These are phyloP conservation scores for Pestalotiopsis sp. DNA, from an alignment of 2,329 filamentous ascomycete genomes.

Conservation along the genomic window DNA sequence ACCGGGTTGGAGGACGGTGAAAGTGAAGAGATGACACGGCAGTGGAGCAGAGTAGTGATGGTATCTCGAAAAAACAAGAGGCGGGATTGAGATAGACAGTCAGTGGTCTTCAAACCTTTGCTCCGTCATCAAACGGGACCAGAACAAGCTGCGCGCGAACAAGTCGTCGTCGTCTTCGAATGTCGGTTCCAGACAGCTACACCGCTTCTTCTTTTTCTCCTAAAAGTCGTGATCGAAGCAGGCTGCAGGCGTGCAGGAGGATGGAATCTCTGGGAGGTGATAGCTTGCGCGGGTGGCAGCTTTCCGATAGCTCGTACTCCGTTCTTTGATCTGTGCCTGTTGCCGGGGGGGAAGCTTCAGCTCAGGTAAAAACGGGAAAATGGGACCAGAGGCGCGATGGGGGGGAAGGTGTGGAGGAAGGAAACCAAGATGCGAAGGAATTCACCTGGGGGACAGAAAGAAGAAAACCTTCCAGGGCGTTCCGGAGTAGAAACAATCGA, in stretches of 20 bases:
- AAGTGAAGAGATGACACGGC: slow-evolving; percentile 14
- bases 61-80: slow-evolving; percentile 25
- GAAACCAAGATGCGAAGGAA: neutral
- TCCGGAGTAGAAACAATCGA: neutral
- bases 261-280: neutral
- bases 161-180: neutral
- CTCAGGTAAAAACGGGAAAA: neutral
- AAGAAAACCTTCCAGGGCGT: neutral
- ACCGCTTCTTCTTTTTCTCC: neutral
- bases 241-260: slow-evolving; percentile 4
- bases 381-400: neutral
- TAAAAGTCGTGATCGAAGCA: neutral
- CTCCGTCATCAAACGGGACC: slow-evolving; percentile 29
- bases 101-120: slow-evolving; percentile 41
- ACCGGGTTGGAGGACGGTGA: slow-evolving; percentile 14
- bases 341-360: neutral
- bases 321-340: slow-evolving; percentile 1
- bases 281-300: slow-evolving; percentile 1
- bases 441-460: neutral
- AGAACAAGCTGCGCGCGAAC: slow-evolving; percentile 18
- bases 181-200: slow-evolving; percentile 2
- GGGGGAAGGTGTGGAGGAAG: neutral
- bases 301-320: slow-evolving; percentile 5
- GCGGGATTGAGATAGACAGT: slow-evolving; percentile 23
- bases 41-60: slow-evolving; percentile 30